A percentile compares a stretch with the other conserved stretches of the same genome.
These are phyloP conservation scores for Alternaria arbusti DNA, from an alignment of 2,329 filamentous ascomycete species.

Conservation along the genomic window DNA sequence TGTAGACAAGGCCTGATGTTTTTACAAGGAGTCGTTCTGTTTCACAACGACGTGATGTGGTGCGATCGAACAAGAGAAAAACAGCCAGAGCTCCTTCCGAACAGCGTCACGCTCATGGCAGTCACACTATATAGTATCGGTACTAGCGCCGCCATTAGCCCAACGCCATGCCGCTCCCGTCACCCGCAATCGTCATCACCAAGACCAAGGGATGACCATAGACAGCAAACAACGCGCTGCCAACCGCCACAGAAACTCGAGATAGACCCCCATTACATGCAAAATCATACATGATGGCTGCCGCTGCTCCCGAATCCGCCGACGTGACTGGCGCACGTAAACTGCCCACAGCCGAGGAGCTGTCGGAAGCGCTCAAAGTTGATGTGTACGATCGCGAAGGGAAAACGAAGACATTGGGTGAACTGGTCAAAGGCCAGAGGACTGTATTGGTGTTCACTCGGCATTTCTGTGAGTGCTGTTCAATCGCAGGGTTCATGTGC, in stretches of 20 bases:
- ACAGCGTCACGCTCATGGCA: neutral
- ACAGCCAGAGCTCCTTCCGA: neutral
- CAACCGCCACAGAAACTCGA: neutral
- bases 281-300: neutral
- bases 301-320: neutral
- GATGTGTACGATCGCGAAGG: conserved; percentile 28
- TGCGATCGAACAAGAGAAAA: neutral
- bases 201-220: neutral
- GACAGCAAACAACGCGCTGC: neutral
- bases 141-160: neutral
- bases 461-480: conserved; percentile 27
- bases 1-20: neutral
- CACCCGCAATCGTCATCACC: neutral
- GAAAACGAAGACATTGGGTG: conserved; percentile 15
- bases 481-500: neutral
- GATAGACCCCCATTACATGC: neutral
- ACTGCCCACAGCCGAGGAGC: conserved; percentile 11
- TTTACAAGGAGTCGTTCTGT: neutral
- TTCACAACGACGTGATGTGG: neutral
- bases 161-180: neutral
- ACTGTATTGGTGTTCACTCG: conserved; percentile 27
- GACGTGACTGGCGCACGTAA: neutral
- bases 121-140: neutral
- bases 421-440: conserved; percentile 21
- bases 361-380: conserved; percentile 18